These are phyloP conservation scores for Cladosporium colombiae DNA, from an alignment of 2,329 filamentous ascomycete genomes.

Conservation along the genomic window DNA sequence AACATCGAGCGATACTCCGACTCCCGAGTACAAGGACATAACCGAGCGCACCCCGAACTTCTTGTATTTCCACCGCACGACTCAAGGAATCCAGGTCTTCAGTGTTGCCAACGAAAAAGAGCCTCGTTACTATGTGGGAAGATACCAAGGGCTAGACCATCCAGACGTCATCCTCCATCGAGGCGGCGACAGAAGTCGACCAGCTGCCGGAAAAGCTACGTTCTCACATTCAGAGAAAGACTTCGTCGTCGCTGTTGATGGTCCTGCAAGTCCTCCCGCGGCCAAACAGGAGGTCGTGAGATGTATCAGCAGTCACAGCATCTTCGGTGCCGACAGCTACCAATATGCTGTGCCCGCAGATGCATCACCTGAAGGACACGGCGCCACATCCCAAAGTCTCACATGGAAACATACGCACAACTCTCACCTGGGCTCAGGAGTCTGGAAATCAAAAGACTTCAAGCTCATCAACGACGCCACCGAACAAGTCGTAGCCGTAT, in stretches of 20 bases:
- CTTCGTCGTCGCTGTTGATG: constrained; percentile 26
- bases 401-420: constrained; percentile 21
- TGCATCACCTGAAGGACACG: not conserved
- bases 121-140: constrained; percentile 26
- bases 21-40: not conserved
- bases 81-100: constrained; percentile 4
- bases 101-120: constrained; percentile 21
- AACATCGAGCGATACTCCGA: not conserved
- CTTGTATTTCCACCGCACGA: not conserved
- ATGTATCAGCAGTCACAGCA: constrained; percentile 19
- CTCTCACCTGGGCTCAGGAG: constrained; percentile 23
- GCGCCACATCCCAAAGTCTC: not conserved
- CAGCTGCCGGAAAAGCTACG: constrained; percentile 24
- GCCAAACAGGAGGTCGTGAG: not conserved
- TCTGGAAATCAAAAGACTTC: constrained; percentile 22
- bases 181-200: constrained; percentile 27
- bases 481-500: constrained; percentile 25
- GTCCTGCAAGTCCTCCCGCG: not conserved
- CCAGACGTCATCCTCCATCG: constrained; percentile 27
- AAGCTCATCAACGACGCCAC: constrained; percentile 24
- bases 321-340: constrained; percentile 25
- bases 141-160: constrained; percentile 19
- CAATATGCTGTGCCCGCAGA: constrained; percentile 11
- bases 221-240: constrained; percentile 22
- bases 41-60: not conserved